Percentiles rank a stretch among this genome's conserved stretches.
Evolutionary conservation across 768 basidiomycete species (phyloP).

Genomic region (Asterophora parasitica): DNA sequence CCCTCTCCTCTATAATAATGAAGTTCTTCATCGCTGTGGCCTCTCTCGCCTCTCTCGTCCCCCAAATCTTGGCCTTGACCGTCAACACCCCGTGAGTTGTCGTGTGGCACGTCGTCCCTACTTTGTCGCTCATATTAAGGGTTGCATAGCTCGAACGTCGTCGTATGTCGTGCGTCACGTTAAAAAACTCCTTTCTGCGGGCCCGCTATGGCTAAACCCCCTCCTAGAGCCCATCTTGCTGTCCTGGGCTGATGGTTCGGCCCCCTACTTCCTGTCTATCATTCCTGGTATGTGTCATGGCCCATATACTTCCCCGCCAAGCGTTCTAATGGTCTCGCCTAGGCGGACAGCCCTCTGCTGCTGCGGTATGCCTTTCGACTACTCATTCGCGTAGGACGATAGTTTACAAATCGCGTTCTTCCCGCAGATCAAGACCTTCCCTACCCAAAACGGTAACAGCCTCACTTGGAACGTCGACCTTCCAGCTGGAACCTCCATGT

Average conservation of each 20-base stretch:
- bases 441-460: slow-evolving; percentile 33
- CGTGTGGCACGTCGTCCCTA: neutral
- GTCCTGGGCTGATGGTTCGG: slow-evolving; percentile 44
- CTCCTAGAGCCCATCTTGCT: slow-evolving; percentile 56
- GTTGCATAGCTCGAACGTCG: slow-evolving; percentile 30
- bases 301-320: neutral
- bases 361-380: slow-evolving; percentile 38
- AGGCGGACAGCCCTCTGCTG: slow-evolving; percentile 51
- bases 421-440: slow-evolving; percentile 56
- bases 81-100: slow-evolving; percentile 59
- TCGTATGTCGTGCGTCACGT: slow-evolving; percentile 44
- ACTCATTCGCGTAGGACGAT: neutral
- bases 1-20: slow-evolving; percentile 24
- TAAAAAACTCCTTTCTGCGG: neutral
- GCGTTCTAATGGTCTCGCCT: neutral
- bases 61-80: slow-evolving; percentile 39
- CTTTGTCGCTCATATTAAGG: neutral
- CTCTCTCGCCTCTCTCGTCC: slow-evolving; percentile 33
- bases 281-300: slow-evolving; percentile 47
- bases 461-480: slow-evolving; percentile 57
- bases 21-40: slow-evolving; percentile 31
- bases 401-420: neutral
- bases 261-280: slow-evolving; percentile 57
- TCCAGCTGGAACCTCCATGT: slow-evolving; percentile 42
- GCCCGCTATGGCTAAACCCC: neutral